A percentile compares a stretch with the other conserved stretches of the same genome.
These are phyloP conservation scores for Hamigera avellanea DNA, from an alignment of 495 filamentous ascomycete genomes.

Conservation along the genomic window DNA sequence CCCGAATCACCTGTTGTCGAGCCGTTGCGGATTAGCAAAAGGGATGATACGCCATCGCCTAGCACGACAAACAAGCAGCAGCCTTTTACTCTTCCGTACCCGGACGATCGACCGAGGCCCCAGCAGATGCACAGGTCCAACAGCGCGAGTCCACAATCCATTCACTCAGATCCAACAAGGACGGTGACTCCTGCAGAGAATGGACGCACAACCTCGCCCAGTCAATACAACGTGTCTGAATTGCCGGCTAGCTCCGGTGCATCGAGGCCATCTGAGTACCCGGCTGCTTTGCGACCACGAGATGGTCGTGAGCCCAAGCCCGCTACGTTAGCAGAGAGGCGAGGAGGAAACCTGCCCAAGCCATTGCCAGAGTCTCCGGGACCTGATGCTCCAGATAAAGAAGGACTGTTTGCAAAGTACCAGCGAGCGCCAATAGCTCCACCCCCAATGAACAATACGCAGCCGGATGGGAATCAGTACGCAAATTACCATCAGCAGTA, in stretches of 20 bases:
- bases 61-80: constrained; percentile 28
- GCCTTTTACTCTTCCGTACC: constrained; percentile 55
- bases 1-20: constrained; percentile 65
- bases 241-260: constrained; percentile 20
- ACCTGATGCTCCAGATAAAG: constrained; percentile 56
- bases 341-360: constrained; percentile 59
- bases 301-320: constrained; percentile 33
- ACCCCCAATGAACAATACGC: constrained; percentile 1
- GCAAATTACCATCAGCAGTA: constrained; percentile 54
- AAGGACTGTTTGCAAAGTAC: constrained; percentile 42
- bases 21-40: constrained; percentile 77
- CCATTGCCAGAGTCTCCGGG: constrained; percentile 68
- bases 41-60: constrained; percentile 32
- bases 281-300: constrained; percentile 32
- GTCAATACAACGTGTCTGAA: constrained; percentile 13
- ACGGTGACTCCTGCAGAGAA: constrained; percentile 1
- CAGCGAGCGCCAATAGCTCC: constrained; percentile 16
- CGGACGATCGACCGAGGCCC: constrained; percentile 53
- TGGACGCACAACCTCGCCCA: constrained; percentile 14
- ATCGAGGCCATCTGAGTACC: constrained; percentile 30
- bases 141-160: constrained; percentile 25
- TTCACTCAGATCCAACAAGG: no score
- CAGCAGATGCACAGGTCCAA: constrained; percentile 27
- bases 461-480: constrained; percentile 28
- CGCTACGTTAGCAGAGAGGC: constrained; percentile 52